Conservation (phyloP, 331 rosid species). For the Rhamnella rubrinervis region DNA sequence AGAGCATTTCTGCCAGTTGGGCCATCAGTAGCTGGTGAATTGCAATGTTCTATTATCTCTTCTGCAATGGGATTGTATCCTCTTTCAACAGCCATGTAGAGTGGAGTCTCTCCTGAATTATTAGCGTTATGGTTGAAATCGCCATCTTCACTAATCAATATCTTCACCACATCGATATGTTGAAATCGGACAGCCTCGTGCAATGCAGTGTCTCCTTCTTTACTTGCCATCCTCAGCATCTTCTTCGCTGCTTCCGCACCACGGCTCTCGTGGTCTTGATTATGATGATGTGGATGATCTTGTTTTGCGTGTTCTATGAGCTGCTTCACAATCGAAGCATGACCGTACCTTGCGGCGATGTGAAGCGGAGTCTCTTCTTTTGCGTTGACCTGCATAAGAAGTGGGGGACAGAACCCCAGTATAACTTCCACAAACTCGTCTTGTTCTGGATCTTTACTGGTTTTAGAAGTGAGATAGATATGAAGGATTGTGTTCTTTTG, state of each 20-base stretch:
- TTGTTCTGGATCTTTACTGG: neutral
- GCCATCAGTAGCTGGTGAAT: neutral
- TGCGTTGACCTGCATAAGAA: neutral
- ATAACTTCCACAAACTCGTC: neutral
- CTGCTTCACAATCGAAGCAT: neutral
- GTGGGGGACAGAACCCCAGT: neutral
- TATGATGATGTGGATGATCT: neutral
- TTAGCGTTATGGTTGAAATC: neutral
- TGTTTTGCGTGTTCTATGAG: neutral
- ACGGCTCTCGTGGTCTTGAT: neutral
- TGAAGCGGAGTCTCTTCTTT: conserved; percentile 13
- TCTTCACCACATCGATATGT: neutral
- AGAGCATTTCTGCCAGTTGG: neutral
- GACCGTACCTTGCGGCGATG: conserved; percentile 5
- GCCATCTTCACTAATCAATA: neutral
- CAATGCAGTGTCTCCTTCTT: neutral
- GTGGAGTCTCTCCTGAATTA: conserved; percentile 2
- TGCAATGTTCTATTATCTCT: neutral
- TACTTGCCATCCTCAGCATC: neutral
- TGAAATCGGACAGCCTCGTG: conserved; percentile 13
- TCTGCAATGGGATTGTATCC: accelerated
- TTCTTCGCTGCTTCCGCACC: neutral
- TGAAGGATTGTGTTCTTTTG: conserved; percentile 9
- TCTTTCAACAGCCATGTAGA: conserved; percentile 15
- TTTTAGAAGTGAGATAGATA: neutral